Evolutionary conservation across 2,329 filamentous ascomycete species (phyloP).

Genomic region (Cephalotrichum gorgonifer): DNA sequence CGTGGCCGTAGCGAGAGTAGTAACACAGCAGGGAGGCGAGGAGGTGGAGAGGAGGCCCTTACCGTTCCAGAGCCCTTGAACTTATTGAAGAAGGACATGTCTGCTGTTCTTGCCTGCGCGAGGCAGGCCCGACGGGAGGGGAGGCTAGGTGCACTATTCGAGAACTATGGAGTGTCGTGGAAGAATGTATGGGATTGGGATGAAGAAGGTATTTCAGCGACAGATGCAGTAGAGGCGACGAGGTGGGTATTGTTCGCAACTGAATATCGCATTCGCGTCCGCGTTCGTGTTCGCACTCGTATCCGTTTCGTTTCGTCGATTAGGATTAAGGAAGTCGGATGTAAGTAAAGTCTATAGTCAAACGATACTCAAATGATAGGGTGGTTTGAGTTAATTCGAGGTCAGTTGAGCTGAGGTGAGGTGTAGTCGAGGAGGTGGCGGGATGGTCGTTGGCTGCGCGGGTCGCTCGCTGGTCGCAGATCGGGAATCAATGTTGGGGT

Average conservation of each 20-base stretch:
- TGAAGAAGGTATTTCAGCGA: not conserved
- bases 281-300: no score
- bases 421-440: no score
- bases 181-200: not conserved
- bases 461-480: not conserved
- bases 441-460: not conserved
- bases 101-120: constrained; percentile 8
- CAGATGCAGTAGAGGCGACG: no score
- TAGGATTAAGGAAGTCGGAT: no score
- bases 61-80: constrained; percentile 46
- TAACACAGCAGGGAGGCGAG: not conserved
- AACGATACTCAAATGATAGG: no score
- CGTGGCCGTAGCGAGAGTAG: no score
- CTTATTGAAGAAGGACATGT: constrained; percentile 51
- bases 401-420: no score
- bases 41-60: constrained; percentile 21
- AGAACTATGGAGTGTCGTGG: not conserved
- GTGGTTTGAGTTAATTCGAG: no score
- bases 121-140: not conserved
- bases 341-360: no score
- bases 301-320: no score
- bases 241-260: no score
- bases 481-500: not conserved
- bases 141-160: not conserved
- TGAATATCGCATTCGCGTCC: no score